These are phyloP conservation scores for Phytophthora ohioensis DNA, from an alignment of 352 stramenopile species.

Conservation along the genomic window DNA sequence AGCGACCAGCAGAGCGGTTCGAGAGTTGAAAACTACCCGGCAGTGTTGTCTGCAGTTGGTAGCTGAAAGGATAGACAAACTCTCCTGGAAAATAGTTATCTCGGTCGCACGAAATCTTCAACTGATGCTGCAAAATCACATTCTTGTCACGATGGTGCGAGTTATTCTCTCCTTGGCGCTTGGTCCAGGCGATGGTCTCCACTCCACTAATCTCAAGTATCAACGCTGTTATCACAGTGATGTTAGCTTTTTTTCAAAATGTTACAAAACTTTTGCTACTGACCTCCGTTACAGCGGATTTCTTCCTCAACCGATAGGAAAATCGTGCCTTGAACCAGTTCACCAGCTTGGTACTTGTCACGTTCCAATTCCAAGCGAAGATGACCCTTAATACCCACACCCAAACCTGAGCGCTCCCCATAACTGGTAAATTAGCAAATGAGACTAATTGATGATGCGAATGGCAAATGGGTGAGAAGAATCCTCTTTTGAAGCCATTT, in stretches of 20 bases:
- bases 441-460: not conserved
- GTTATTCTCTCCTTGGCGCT: conserved; percentile 17
- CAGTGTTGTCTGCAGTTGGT: conserved; percentile 17
- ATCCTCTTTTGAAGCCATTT: conserved; percentile 15
- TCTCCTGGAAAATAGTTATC: conserved; percentile 11
- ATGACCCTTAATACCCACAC: conserved; percentile 26
- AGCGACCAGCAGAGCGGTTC: conserved; percentile 16
- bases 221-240: conserved; percentile 7
- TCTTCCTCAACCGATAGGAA: conserved; percentile 19
- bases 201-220: conserved; percentile 6
- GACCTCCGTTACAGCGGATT: conserved; percentile 29
- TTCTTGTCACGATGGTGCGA: conserved; percentile 13
- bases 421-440: conserved; percentile 12
- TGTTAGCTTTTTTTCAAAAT: not conserved
- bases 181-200: conserved; percentile 23
- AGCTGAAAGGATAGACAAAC: conserved; percentile 23
- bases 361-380: conserved; percentile 23
- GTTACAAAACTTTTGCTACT: not conserved
- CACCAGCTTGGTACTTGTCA: conserved; percentile 24
- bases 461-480: conserved; percentile 3
- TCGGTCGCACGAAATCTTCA: conserved; percentile 6
- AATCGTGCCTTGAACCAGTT: conserved; percentile 26
- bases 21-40: conserved; percentile 22
- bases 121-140: conserved; percentile 9
- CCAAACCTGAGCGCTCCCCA: conserved; percentile 28